phyloP scores from a whole-genome alignment of 2,329 filamentous ascomycete genomes.

The Aspergillus tubingensis region DNA sequence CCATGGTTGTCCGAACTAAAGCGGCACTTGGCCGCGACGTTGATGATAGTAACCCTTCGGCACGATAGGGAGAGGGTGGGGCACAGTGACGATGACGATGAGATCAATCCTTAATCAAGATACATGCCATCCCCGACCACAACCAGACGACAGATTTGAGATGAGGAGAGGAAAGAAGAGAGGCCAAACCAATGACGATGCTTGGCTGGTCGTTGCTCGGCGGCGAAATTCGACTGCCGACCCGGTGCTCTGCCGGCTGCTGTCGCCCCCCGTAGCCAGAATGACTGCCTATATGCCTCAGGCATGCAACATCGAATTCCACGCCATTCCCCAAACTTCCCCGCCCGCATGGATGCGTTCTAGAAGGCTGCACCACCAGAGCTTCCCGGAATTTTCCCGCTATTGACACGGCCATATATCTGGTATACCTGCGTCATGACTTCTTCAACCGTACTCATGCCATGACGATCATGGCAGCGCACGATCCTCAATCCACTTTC shows the following conservation, averaged over 20 bases:
- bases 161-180: slow-evolving; percentile 3
- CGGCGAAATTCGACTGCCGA: slow-evolving; percentile 34
- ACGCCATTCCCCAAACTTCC: neutral
- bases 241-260: slow-evolving; percentile 28
- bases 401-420: neutral
- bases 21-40: slow-evolving; percentile 42
- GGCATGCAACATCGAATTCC: neutral
- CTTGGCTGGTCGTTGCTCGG: slow-evolving; percentile 20
- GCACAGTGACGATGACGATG: slow-evolving; percentile 7
- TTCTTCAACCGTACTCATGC: neutral
- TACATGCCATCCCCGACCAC: slow-evolving; percentile 30
- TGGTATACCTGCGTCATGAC: neutral
- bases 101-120: slow-evolving; percentile 16
- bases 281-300: neutral
- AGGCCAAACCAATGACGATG: slow-evolving; percentile 11
- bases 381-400: neutral
- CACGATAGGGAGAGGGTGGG: neutral
- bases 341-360: neutral
- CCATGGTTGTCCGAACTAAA: slow-evolving; percentile 47
- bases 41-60: slow-evolving; percentile 19
- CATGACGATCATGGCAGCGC: neutral
- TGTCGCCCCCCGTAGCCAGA: slow-evolving; percentile 21
- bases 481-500: neutral
- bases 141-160: slow-evolving; percentile 23
- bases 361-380: neutral